Evolutionary conservation across 2,329 filamentous ascomycete genomes (phyloP).

Genomic region (Hypoxylon rubiginosum): DNA sequence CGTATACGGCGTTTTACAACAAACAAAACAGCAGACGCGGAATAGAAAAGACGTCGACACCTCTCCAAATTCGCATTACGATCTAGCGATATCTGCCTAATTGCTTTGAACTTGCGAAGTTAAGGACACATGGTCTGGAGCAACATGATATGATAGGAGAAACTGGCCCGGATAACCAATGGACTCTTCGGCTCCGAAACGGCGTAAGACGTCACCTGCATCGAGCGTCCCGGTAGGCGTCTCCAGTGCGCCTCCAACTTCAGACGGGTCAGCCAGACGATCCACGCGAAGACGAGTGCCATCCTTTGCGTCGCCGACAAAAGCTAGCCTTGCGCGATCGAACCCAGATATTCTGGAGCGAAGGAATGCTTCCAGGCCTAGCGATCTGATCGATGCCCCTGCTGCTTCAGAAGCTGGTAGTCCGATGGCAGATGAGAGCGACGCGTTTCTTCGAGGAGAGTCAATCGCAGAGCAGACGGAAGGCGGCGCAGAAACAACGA

Average conservation of each 20-base stretch:
- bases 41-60: slow-evolving; percentile 15
- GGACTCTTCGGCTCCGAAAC: slow-evolving; percentile 73
- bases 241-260: slow-evolving; percentile 27
- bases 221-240: slow-evolving; percentile 57
- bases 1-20: slow-evolving; percentile 1
- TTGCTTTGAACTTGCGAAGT: slow-evolving; percentile 11
- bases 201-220: slow-evolving; percentile 72
- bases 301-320: slow-evolving; percentile 77
- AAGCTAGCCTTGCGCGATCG: slow-evolving; percentile 71
- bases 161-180: slow-evolving; percentile 49
- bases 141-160: slow-evolving; percentile 28
- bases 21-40: background rate
- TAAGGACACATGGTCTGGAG: slow-evolving; percentile 10
- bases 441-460: slow-evolving; percentile 47
- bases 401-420: slow-evolving; percentile 43
- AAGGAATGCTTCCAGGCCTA: slow-evolving; percentile 53
- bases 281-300: slow-evolving; percentile 57
- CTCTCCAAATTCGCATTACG: background rate
- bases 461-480: slow-evolving; percentile 38
- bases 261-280: slow-evolving; percentile 34
- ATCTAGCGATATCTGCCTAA: background rate
- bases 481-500: slow-evolving; percentile 12
- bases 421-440: slow-evolving; percentile 44
- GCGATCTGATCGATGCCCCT: slow-evolving; percentile 33
- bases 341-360: slow-evolving; percentile 70